Base-by-base conservation (phyloP, 805 yeast genomes). In the Dipodascus albidus region DNA sequence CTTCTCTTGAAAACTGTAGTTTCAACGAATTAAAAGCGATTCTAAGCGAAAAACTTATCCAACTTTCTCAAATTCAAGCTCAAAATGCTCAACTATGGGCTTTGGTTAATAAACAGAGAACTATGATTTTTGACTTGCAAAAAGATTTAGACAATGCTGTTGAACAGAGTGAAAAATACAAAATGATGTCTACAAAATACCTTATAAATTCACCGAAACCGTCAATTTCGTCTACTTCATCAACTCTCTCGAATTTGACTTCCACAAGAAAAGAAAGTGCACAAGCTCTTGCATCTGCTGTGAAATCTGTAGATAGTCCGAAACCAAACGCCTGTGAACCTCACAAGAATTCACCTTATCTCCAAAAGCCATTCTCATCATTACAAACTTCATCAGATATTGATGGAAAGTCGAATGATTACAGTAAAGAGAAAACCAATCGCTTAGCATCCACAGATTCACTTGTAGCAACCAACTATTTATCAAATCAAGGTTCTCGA, bases 51-150 rank as follows among this genome's bases (percentile, higher is more conserved):
- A 54, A 58, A 44, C 50, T 54, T n/a, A 33, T 53, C 11, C 59
- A 58, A 50, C 47, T 60, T 22, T 48, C 59, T 3, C 58, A 58
- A 50, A 44, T 57, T 33, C 57, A 54, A 49, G 49, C 50, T 42
- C 62, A 60, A 52, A 60, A 60, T 48, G 47, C 59, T 3, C 61
- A 60, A 50, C 56, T 60, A 23, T 60, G 63, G 63, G 41, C 54
- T 47, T 49, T 60, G 48, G 61, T 60, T 47, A 56, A 56, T 42
- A 53, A 57, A 44, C 64, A 60, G 41, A 58, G 61, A 3, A 53
- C 51, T 20, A 59, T 59, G 56, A 60, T 60, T 23, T 50, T 60
- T n/a, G 61, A 60, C 24, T 52, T 60, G 9, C 64, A 59, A 24
- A 41, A 53, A 11, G 63, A 60, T 42, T 53, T 58, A 9, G 61